Evolutionary conservation across 129 eudicot species (phyloP), one percentile per base, ranked within the genome.

Genomic region (Pseudognaphalium luteoalbum): DNA sequence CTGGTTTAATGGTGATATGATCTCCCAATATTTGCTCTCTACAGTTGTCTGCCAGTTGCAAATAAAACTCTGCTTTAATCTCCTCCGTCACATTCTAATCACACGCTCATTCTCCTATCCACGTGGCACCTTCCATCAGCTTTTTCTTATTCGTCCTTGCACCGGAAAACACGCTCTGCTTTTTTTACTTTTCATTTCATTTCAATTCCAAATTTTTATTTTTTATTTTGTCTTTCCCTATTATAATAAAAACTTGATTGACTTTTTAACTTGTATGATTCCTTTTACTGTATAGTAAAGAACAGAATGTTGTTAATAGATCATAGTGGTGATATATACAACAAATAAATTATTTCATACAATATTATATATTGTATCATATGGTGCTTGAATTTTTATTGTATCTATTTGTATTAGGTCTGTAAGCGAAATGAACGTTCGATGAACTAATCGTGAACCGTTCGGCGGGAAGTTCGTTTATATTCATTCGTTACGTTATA

Each of bases 111-210:
- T 39, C 30, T 68, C 2, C 22, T 3, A 0, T 61, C 89, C 95
- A 92, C 96, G 89, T 92, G 92, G 83, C 79, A 47, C 25, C 50
- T 6, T 14, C 28, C 77, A 63, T 62, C 92, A 86, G 85, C 96
- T 86, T 86, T 92, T 87, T 82, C 66, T 82, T 87, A 84, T 82
- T 87, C 90, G 88, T 84, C 88, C 93, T 84, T 82, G 70, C 81
- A 86, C 97, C 97, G 96, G 89, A 87, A 92, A 89, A 89, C 90
- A 85, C 96, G 97, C 93, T 86, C 81, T 86, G 83, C 83, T 80
- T 73, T 72, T 65, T 60, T 63, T 35, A 22, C 78, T 52, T 72
- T 50, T 35, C 33, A 47, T 33, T 80, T 56, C 71, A 25, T 66
- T 81, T 66, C 35, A 7, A 10, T 25, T 1, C 28, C n/a, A n/a